Conservation (phyloP, 306 rosid species). For the Begonia masoniana region DNA sequence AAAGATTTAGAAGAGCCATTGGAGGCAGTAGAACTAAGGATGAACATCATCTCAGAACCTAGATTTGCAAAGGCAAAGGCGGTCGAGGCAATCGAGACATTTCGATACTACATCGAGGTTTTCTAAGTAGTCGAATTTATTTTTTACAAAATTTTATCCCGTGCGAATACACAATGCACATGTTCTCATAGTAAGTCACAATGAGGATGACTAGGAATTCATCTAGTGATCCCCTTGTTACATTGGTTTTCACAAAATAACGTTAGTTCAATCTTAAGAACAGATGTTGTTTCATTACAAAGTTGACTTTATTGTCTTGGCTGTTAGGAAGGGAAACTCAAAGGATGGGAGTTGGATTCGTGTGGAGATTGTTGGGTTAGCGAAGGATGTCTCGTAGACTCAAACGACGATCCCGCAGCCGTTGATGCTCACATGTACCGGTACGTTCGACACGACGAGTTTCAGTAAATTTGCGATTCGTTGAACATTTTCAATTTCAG, state of each 20-base stretch:
- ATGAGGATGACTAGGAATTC: too few species aligned
- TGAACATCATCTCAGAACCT: conserved; percentile 54
- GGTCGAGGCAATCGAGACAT: conserved; percentile 43
- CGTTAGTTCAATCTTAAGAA: too few species aligned
- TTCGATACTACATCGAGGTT: conserved; percentile 63
- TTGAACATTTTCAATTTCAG: background rate
- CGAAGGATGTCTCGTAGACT: conserved; percentile 75
- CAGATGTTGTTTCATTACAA: too few species aligned
- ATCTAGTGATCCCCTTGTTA: too few species aligned
- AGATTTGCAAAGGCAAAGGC: conserved; percentile 64
- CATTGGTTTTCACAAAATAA: too few species aligned
- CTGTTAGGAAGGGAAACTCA: conserved; percentile 53
- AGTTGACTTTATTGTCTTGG: background rate
- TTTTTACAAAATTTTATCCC: too few species aligned
- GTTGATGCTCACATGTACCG: conserved; percentile 87
- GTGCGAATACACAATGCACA: too few species aligned
- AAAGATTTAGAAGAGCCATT: conserved; percentile 65
- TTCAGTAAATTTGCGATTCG: background rate
- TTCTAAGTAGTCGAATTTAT: background rate
- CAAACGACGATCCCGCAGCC: conserved; percentile 44
- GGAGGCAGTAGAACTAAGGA: conserved; percentile 60
- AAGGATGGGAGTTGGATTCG: conserved; percentile 82
- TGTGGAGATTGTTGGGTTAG: conserved; percentile 98
- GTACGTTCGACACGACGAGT: conserved; percentile 10
- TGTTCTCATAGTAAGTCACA: background rate